Evolutionary conservation across 2,329 filamentous ascomycete genomes (phyloP), one percentile per base, ranked within the genome.

Genomic region (Pseudophaeomoniella oleicola): DNA sequence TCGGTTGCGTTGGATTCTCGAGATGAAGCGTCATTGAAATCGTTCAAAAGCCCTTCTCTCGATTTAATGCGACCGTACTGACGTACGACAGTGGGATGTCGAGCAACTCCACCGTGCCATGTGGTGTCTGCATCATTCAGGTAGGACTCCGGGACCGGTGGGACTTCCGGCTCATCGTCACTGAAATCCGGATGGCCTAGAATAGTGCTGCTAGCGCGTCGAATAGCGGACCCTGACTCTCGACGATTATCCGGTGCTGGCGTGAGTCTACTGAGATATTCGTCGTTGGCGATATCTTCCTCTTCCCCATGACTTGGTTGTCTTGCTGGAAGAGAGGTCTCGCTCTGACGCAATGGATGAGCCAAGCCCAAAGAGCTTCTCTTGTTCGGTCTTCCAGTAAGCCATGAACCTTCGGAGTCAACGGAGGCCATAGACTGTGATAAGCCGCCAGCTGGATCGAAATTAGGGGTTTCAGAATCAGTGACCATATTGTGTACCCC

Each of bases 381-480:
- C 54, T 69, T 60, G 46, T 66, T 55, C 42, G 69, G 66, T 39
- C 78, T 77, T 12, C 88, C 86, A 3, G 86, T 90, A 32, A 98
- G 75, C 90, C 90, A 98, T 1, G 87, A 94, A 3, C 74, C 90
- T 61, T 98, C 90, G 0, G 87, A 94, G 52, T 94, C 90, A 40
- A 96, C 84, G 0, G 87, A 94, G 2, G 86, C 90, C 13, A 96
- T 68, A 0, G 88, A 96, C 55, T 87, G 80, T 18, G 86, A 84
- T 52, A 86, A 46, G 19, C 61, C 58, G 14, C 59, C 51, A 4
- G 45, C 46, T 4, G 50, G 22, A 9, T 27, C 22, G 9, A 9
- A n/a, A n/a, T 27, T 27, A 9, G n/a, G 6, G 9, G n/a, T 27
- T n/a, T 27, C 22, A n/a, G 9, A 9, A 27, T 27, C 22, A n/a